Conservation (phyloP, 163 green algal genomes). For the Coccomyxa subellipsoidea region DNA sequence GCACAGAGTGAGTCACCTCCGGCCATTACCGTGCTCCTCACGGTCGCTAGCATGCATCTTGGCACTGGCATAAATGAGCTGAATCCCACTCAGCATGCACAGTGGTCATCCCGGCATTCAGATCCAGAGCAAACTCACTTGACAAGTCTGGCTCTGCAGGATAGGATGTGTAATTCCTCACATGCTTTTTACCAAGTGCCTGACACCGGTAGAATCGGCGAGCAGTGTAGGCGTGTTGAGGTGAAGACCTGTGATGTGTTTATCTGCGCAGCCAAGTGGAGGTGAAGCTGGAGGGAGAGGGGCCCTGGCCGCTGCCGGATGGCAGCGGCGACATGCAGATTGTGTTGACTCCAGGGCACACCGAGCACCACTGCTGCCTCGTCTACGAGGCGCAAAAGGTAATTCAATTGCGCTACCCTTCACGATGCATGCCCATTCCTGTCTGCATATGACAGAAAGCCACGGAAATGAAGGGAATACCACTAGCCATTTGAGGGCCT, state of each 20-base stretch:
- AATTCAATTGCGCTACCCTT: neutral
- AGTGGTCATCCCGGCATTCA: neutral
- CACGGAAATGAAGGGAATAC: neutral
- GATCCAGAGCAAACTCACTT: neutral
- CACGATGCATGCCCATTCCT: too few species aligned
- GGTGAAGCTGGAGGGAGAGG: constrained; percentile 41
- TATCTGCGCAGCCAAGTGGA: constrained; percentile 35
- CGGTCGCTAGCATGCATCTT: neutral
- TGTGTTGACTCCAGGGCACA: constrained; percentile 48
- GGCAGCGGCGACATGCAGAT: constrained; percentile 31
- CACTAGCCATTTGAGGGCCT: neutral
- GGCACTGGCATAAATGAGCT: neutral
- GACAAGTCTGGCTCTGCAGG: too few species aligned
- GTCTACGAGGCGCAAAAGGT: constrained; percentile 31
- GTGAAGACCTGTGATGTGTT: neutral
- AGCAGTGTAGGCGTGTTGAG: too few species aligned
- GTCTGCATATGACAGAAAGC: neutral
- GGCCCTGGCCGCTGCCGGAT: constrained; percentile 43
- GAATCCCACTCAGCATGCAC: neutral
- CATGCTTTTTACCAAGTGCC: too few species aligned
- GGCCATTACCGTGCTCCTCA: neutral
- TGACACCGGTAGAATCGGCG: too few species aligned
- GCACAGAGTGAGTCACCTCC: constrained; percentile 39
- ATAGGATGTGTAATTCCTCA: too few species aligned
- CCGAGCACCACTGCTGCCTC: constrained; percentile 32